Evolutionary conservation across 163 green algal genomes (phyloP), one percentile per base, ranked within the genome.

Genomic region (Scenedesmus sp.): DNA sequence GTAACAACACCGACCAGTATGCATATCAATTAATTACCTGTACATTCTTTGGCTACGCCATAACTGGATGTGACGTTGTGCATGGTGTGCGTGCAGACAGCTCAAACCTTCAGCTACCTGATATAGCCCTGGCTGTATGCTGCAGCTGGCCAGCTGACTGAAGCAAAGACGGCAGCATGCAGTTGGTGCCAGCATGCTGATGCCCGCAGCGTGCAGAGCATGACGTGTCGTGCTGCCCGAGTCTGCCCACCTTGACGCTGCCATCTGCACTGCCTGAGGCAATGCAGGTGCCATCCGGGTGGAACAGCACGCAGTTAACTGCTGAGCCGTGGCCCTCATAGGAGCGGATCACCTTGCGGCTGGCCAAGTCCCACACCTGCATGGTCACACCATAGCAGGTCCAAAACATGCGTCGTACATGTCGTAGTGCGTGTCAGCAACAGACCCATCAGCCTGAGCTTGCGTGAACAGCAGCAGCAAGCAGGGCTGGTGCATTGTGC

Each of bases 241-340:
- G 35, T 49, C 35, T 44, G 76, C 76, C 84, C 76, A 94, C 86
- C 93, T 97, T 97, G 92, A 99, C 95, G 53, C 86, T 94, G 80
- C 93, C 94, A 91, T 99, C 96, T 10, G 93, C 94, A 80, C 95
- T 49, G 92, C 93, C 46, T 86, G 87, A 87, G 72, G 93, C 97
- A 15, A 98, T 91, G 92, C 96, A 98, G 24, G 96, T 98, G 84
- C 97, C 97, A 81, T 98, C 96, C 0, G 97, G 97, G 92, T 98
- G 96, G 90, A 98, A 99, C 72, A 94, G 91, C n/a, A 97, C 94
- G 15, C 93, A 93, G 91, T 97, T 97, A 56, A 97, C 90, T 18
- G 92, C 76, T 35, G 79, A 84, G 33, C 89, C 92, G 15, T 95
- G 93, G 73, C 97, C 93, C 51, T 97, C 96, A 91, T 96, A 98